Base-by-base conservation (phyloP, 768 basidiomycete species). In the Lactifluus subvellereus region DNA sequence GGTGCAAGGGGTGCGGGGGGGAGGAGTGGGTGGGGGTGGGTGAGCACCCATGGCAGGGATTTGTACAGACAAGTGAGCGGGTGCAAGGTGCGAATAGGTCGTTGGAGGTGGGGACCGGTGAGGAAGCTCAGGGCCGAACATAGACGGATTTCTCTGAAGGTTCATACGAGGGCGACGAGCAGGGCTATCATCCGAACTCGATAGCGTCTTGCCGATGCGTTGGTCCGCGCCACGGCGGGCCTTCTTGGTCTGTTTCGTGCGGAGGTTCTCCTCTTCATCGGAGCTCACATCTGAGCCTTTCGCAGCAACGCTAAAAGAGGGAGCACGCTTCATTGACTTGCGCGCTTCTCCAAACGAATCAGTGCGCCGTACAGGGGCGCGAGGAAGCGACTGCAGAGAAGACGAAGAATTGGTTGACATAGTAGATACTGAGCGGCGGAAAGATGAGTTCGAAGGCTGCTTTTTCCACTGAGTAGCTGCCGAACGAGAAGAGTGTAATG, bases 1-100 rank as follows among this genome's bases (percentile, higher is more conserved):
- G 72, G 75, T 42, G 84, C 85, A 40, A 87, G 77, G 60, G 77
- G 79, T 43, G 86, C 88, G 67, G 87, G 82, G 68, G 86, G 86
- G 68, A 82, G 86, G 38, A 85, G 84, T 65, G 84, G 86, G 58
- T 82, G 63, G 63, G 6, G 58, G 58, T 32, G 63, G 59, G 18
- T 60, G 63, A 14, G 80, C 67, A 79, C 77, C 38, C 80, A 70
- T 66, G 77, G 68, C 72, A 69, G 68, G 71, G 70, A 57, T 70
- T 71, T 57, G 61, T 69, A 27, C 68, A 67, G 63, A 61, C 66
- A 68, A 54, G 56, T 68, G 51, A 27, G 71, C 56, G n/a, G 51
- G 54, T 22, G 54, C 32, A 18, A 40, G 61, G 20, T 56, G 59
- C 13, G 48, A 33, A 51, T 35, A 42, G 1, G 33, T 52, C 13